A percentile compares a stretch with the other conserved stretches of the same genome.
phyloP scores from a whole-genome alignment of 768 basidiomycete species.

The Russula emetica region DNA sequence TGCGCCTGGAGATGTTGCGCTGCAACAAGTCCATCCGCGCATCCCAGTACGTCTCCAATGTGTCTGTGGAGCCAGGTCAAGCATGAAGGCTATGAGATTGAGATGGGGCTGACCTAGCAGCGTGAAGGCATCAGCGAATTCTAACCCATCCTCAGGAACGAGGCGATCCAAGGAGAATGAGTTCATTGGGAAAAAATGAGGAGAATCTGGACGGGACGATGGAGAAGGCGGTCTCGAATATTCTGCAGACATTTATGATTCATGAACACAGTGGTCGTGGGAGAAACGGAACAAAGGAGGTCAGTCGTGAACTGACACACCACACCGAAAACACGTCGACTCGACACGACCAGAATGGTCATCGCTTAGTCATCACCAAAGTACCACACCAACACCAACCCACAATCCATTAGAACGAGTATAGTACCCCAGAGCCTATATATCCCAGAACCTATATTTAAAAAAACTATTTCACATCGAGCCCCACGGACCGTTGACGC shows the following conservation, averaged over 20 bases:
- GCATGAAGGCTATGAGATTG: not conserved
- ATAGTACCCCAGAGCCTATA: conserved; percentile 2
- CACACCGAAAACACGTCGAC: conserved; percentile 5
- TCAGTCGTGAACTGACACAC: too few species aligned
- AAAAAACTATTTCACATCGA: conserved; percentile 6
- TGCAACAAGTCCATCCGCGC: conserved; percentile 81
- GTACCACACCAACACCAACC: too few species aligned
- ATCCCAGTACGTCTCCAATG: conserved; percentile 93
- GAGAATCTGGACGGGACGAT: conserved; percentile 33
- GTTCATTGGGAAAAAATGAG: conserved; percentile 36
- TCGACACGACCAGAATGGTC: too few species aligned
- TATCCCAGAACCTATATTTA: not conserved
- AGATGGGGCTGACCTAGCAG: conserved; percentile 55
- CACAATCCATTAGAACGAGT: not conserved
- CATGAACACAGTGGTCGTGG: conserved; percentile 22
- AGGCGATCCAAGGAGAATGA: conserved; percentile 70
- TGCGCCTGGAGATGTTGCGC: conserved; percentile 80
- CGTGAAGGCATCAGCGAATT: conserved; percentile 79
- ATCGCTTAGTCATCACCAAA: conserved; percentile 16
- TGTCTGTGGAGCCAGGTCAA: conserved; percentile 51
- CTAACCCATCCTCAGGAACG: conserved; percentile 67
- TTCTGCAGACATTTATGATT: conserved; percentile 28
- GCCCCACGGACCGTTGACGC: conserved; percentile 17
- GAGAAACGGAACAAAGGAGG: not conserved
- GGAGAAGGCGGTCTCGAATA: conserved; percentile 40